Conservation (phyloP, 768 basidiomycete species). For the Auricularia sp. region DNA sequence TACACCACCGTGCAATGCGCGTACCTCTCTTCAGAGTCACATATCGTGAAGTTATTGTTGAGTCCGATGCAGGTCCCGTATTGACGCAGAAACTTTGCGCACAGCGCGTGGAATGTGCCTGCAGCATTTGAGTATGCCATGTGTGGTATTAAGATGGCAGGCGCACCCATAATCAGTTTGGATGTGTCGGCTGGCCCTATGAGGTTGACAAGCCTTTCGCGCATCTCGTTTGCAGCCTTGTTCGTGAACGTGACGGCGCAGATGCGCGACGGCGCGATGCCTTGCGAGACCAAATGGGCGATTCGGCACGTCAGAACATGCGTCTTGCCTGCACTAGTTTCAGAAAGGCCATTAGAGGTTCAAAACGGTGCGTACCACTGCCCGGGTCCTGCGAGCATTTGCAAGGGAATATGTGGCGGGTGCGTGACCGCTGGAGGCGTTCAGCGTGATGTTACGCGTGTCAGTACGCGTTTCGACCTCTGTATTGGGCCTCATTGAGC, state of each 20-base stretch:
- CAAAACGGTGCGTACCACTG: slow-evolving; percentile 32
- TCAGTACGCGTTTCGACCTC: neutral
- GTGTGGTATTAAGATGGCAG: neutral
- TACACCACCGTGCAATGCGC: slow-evolving; percentile 7
- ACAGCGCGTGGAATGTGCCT: slow-evolving; percentile 76
- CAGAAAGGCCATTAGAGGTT: neutral
- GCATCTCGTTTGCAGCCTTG: slow-evolving; percentile 85
- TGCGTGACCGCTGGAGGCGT: slow-evolving; percentile 49
- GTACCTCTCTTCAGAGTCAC: slow-evolving; percentile 72
- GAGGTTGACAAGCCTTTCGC: slow-evolving; percentile 51
- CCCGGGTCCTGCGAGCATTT: slow-evolving; percentile 78
- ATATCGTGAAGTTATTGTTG: slow-evolving; percentile 67
- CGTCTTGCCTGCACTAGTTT: slow-evolving; percentile 15
- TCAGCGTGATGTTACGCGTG: neutral
- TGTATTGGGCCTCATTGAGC: neutral
- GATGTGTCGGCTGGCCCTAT: slow-evolving; percentile 50
- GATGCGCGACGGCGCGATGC: slow-evolving; percentile 44
- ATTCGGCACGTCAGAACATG: slow-evolving; percentile 60
- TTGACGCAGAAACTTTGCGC: slow-evolving; percentile 60
- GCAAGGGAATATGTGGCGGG: slow-evolving; percentile 50
- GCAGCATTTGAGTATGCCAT: slow-evolving; percentile 13
- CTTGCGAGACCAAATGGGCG: slow-evolving; percentile 47
- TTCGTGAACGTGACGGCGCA: slow-evolving; percentile 84
- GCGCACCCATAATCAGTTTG: slow-evolving; percentile 36
- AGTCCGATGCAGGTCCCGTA: slow-evolving; percentile 49